Conservation (phyloP, 176 grass and related monocot genomes). For the Paspalum vaginatum region DNA sequence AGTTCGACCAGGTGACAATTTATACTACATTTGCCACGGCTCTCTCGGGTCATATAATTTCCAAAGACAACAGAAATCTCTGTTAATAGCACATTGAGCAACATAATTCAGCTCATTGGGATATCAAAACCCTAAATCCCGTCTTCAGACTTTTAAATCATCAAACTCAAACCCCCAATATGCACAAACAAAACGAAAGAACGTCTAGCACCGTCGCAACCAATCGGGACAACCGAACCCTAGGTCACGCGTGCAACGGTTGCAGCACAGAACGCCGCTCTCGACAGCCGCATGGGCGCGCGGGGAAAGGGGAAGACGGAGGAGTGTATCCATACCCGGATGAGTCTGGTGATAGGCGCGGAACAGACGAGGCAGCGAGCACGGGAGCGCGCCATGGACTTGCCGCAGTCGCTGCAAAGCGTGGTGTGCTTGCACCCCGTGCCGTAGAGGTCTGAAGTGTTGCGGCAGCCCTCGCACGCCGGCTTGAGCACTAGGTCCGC, state of each 20-base stretch:
- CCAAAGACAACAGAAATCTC: neutral
- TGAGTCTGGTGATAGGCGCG: slow-evolving; percentile 70
- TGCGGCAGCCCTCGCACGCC: slow-evolving; percentile 79
- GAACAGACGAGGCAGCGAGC: slow-evolving; percentile 73
- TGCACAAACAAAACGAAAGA: neutral
- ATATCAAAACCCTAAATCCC: neutral
- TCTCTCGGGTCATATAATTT: neutral
- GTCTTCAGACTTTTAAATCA: no score
- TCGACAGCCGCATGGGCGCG: neutral
- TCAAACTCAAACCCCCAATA: no score
- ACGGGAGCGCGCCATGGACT: slow-evolving; percentile 71
- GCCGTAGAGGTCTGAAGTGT: slow-evolving; percentile 85
- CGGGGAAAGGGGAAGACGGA: neutral
- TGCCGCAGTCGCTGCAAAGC: slow-evolving; percentile 84
- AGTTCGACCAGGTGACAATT: no score
- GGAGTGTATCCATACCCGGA: slow-evolving; percentile 57
- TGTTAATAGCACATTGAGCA: neutral
- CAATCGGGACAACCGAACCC: slow-evolving; percentile 34
- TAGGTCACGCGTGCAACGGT: slow-evolving; percentile 30
- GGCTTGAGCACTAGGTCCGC: slow-evolving; percentile 85
- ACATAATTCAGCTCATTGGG: slow-evolving; percentile 12
- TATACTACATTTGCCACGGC: no score
- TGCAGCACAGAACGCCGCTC: neutral
- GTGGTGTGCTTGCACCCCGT: slow-evolving; percentile 94
- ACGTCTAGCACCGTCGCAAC: neutral